Conservation (phyloP, 768 basidiomycete species). For the Chalciporus piperatus region DNA sequence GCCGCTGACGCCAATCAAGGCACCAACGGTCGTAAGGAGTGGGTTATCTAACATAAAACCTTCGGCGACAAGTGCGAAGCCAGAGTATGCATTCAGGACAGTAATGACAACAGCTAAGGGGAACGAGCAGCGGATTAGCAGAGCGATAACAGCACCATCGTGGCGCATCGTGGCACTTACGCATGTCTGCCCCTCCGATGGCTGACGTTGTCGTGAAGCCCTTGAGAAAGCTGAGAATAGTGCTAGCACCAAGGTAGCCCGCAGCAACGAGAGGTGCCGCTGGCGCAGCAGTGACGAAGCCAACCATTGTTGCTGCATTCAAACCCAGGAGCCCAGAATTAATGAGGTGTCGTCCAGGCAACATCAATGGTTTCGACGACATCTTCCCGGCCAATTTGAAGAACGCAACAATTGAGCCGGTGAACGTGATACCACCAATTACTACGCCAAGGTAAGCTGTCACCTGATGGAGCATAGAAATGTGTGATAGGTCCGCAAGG, state of each 20-base stretch:
- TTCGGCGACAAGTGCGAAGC: constrained; percentile 89
- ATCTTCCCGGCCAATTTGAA: constrained; percentile 82
- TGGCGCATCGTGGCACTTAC: constrained; percentile 47
- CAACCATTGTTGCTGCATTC: constrained; percentile 72
- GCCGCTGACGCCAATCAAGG: constrained; percentile 86
- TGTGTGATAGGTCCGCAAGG: constrained; percentile 64
- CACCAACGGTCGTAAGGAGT: constrained; percentile 78
- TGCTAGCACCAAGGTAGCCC: constrained; percentile 70
- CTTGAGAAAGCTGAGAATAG: constrained; percentile 78
- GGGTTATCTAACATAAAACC: constrained; percentile 91
- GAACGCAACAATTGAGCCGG: constrained; percentile 87
- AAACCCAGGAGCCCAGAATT: constrained; percentile 70
- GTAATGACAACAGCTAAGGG: constrained; percentile 81
- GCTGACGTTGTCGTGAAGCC: constrained; percentile 87
- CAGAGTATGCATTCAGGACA: constrained; percentile 87
- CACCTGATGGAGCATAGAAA: constrained; percentile 70
- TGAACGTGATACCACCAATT: constrained; percentile 88
- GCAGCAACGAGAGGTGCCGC: constrained; percentile 73
- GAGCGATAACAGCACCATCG: neutral
- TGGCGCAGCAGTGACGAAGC: constrained; percentile 69
- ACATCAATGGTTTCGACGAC: constrained; percentile 65
- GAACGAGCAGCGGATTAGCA: constrained; percentile 6
- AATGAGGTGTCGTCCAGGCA: constrained; percentile 77
- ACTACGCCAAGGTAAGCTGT: constrained; percentile 85
- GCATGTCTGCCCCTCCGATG: constrained; percentile 94